Conservation (phyloP, 768 basidiomycete genomes). For the Trametes sanguinea region DNA sequence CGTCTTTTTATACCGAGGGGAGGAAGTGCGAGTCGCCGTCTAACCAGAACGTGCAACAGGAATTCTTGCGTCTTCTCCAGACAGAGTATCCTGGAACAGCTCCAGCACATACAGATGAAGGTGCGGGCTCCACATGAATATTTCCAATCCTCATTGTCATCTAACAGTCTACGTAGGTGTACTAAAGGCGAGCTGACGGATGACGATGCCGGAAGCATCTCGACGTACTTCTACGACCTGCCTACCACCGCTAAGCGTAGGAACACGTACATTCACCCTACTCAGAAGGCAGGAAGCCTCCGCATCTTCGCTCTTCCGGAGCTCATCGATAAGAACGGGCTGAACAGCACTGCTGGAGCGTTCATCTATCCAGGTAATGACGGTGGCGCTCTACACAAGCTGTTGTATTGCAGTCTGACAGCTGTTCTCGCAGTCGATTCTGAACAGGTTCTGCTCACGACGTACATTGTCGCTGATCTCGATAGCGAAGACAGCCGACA, state of each 20-base stretch:
- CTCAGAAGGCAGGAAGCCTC: slow-evolving; percentile 46
- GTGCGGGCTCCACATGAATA: slow-evolving; percentile 39
- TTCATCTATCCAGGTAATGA: slow-evolving; percentile 66
- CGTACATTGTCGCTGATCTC: slow-evolving; percentile 77
- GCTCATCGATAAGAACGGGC: slow-evolving; percentile 49
- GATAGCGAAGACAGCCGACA: slow-evolving; percentile 59
- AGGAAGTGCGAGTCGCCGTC: not conserved
- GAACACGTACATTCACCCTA: slow-evolving; percentile 74
- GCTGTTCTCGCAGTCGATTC: slow-evolving; percentile 7
- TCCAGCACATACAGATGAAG: slow-evolving; percentile 73
- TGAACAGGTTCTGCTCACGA: slow-evolving; percentile 43
- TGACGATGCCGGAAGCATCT: slow-evolving; percentile 48
- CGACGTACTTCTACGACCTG: slow-evolving; percentile 88
- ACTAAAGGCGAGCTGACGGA: slow-evolving; percentile 59
- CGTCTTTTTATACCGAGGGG: slow-evolving; percentile 27
- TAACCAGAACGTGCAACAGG: slow-evolving; percentile 41
- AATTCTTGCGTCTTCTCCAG: slow-evolving; percentile 66
- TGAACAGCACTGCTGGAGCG: slow-evolving; percentile 42
- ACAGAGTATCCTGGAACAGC: slow-evolving; percentile 54
- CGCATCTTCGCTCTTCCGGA: slow-evolving; percentile 58
- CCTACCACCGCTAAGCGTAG: slow-evolving; percentile 69
- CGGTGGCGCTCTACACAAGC: too few species aligned
- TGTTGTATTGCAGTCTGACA: too few species aligned
- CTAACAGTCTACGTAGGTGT: slow-evolving; percentile 42
- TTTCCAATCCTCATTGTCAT: not conserved